Evolutionary conservation across 805 yeast genomes (phyloP).

Genomic region (Nakazawaea populi): DNA sequence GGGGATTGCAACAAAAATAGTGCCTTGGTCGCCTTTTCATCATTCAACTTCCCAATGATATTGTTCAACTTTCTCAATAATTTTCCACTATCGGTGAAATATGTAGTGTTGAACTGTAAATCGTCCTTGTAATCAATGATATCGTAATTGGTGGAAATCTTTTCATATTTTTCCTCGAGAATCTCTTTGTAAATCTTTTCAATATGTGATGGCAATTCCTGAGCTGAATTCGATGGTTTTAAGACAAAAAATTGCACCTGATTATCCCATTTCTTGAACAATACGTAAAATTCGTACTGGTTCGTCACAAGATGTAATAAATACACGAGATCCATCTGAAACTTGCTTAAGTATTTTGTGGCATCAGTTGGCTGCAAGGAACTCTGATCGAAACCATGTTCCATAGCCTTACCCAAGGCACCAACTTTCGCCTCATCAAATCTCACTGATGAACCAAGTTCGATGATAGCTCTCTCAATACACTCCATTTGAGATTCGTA

Average conservation of each 20-base stretch:
- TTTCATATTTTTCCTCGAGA: slow-evolving; percentile 39
- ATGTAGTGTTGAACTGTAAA: slow-evolving; percentile 47
- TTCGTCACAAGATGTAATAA: slow-evolving; percentile 65
- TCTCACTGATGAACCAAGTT: slow-evolving; percentile 66
- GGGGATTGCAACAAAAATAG: slow-evolving; percentile 75
- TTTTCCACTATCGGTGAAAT: slow-evolving; percentile 48
- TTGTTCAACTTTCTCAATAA: slow-evolving; percentile 55
- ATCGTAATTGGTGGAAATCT: slow-evolving; percentile 33
- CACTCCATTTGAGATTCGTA: slow-evolving; percentile 71
- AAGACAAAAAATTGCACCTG: slow-evolving; percentile 47
- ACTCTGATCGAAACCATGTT: slow-evolving; percentile 71
- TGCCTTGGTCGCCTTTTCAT: slow-evolving; percentile 60
- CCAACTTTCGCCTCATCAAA: slow-evolving; percentile 74
- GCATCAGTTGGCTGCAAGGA: slow-evolving; percentile 43
- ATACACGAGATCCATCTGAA: slow-evolving; percentile 54
- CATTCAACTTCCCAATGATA: slow-evolving; percentile 48
- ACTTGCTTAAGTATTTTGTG: slow-evolving; percentile 47
- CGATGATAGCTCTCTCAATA: slow-evolving; percentile 69
- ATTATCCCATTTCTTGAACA: slow-evolving; percentile 60
- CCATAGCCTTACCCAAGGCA: slow-evolving; percentile 77
- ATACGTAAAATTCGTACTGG: slow-evolving; percentile 66
- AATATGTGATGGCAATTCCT: slow-evolving; percentile 51
- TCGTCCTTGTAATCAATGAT: slow-evolving; percentile 48
- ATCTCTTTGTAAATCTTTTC: slow-evolving; percentile 51
- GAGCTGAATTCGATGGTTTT: slow-evolving; percentile 67